A percentile compares a stretch with the other conserved stretches of the same genome.
Conservation (phyloP, 2,329 filamentous ascomycete genomes). For the Biscogniauxia sp. region DNA sequence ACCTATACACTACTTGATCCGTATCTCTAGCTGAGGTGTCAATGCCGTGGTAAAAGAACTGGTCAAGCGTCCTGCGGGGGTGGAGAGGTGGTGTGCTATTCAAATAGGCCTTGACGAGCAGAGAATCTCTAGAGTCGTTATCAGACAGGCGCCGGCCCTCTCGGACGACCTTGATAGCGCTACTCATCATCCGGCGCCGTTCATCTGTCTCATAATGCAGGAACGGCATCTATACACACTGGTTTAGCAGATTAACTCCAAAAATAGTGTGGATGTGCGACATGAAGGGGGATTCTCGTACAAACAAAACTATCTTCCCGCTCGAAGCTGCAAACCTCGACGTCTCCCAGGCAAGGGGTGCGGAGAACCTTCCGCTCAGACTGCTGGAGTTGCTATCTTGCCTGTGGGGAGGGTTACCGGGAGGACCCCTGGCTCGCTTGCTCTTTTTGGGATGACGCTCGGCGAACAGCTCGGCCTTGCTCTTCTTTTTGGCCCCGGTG, state of each 20-base stretch:
- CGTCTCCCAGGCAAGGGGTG: slow-evolving; percentile 29
- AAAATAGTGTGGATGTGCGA: not conserved
- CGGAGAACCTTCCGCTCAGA: slow-evolving; percentile 16
- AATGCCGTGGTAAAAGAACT: slow-evolving; percentile 65
- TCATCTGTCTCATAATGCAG: slow-evolving; percentile 62
- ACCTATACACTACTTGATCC: slow-evolving; percentile 65
- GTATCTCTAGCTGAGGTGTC: slow-evolving; percentile 58
- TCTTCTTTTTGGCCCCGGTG: slow-evolving; percentile 34
- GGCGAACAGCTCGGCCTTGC: slow-evolving; percentile 35
- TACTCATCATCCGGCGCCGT: slow-evolving; percentile 53
- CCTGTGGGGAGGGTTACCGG: slow-evolving; percentile 35
- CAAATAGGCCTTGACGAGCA: slow-evolving; percentile 48
- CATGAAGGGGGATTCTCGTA: slow-evolving; percentile 21
- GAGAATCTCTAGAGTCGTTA: slow-evolving; percentile 37
- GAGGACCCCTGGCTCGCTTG: slow-evolving; percentile 34
- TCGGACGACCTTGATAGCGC: slow-evolving; percentile 41
- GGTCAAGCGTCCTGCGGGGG: slow-evolving; percentile 61
- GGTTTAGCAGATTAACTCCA: slow-evolving; percentile 18
- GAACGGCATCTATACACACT: slow-evolving; percentile 55
- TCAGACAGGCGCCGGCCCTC: slow-evolving; percentile 30
- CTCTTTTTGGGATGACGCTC: slow-evolving; percentile 36
- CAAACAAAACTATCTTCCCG: slow-evolving; percentile 38
- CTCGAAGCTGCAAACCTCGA: slow-evolving; percentile 30
- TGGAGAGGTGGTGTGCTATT: slow-evolving; percentile 49
- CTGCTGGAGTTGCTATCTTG: slow-evolving; percentile 27